Base-by-base conservation (phyloP, 768 basidiomycete genomes). In the Suillus occidentalis region DNA sequence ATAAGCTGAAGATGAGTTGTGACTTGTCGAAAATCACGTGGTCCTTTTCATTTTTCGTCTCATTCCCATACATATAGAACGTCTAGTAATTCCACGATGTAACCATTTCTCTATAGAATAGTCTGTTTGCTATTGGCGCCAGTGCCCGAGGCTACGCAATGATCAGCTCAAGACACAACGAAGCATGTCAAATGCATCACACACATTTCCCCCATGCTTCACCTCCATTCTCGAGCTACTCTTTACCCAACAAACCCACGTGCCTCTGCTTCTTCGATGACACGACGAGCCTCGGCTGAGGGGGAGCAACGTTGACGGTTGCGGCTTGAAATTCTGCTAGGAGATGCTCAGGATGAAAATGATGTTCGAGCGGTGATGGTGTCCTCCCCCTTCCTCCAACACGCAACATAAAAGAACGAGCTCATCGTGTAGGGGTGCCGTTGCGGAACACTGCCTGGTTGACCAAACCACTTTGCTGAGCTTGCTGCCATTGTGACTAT, bases 191-290 rank as follows among this genome's bases (percentile, higher is more conserved):
- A 43, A 58, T 18, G 28, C 57, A 14, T 47, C 10, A 42, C 71
- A 34, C 60, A 80, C 80, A 75, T 71, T 77, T 79, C 62, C 80
- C 81, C 22, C 76, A 76, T 43, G 81, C 84, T 40, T 78, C 85
- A 7, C 73, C 70, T 0, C 77, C 81, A 7, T 85, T 82, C 53
- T 89, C 87, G 1, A 83, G 79, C 69, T 92, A 89, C 45, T 94
- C 93, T 72, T 94, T 94, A 1, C 94, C 95, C 63, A 99, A 78
- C 28, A 3, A 28, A 28, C 28, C 28, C 28, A 28, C 86, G 85
- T 36, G 80, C 77, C 66, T 89, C 86, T 65, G 78, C 81, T 0
- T 84, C 80, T 14, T 77, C 66, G 67, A 84, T 75, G 69, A 79
- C 68, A 60, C 79, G 78, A 49, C 76, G 73, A 34, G 79, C 72